phyloP scores from a whole-genome alignment of 176 grass and related monocot species.

The Urochloa ruziziensis region DNA sequence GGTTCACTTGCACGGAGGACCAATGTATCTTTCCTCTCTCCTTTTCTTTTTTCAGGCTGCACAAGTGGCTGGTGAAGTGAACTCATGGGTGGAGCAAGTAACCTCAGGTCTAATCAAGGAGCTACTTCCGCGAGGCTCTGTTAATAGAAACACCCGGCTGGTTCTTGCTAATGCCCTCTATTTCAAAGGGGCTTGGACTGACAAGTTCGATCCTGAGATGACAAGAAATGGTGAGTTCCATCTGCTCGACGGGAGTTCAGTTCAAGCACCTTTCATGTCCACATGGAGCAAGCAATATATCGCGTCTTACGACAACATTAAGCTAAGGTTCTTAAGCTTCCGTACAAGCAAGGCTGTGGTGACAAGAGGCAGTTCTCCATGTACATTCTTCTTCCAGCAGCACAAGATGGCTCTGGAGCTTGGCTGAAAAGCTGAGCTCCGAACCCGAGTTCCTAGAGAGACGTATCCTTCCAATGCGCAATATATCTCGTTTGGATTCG shows the following conservation, averaged over 20 bases:
- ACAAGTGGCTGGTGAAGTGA: constrained; percentile 53
- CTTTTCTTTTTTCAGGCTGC: constrained; percentile 40
- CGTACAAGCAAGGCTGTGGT: constrained; percentile 58
- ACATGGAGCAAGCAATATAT: constrained; percentile 46
- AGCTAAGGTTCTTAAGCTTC: constrained; percentile 69
- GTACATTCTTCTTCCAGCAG: constrained; percentile 70
- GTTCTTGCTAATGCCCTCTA: constrained; percentile 74
- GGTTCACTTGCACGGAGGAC: too few relatives aligned
- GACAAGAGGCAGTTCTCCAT: constrained; percentile 81
- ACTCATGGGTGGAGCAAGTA: constrained; percentile 60
- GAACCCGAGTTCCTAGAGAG: constrained; percentile 53
- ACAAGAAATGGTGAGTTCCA: constrained; percentile 50
- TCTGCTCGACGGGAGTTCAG: constrained; percentile 53
- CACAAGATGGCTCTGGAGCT: constrained; percentile 55
- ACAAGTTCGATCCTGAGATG: constrained; percentile 59
- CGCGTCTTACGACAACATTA: constrained; percentile 40
- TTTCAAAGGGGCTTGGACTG: constrained; percentile 70
- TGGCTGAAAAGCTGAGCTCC: constrained; percentile 50
- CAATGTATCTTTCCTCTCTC: neutral
- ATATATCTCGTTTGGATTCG: constrained; percentile 69
- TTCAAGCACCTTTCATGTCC: constrained; percentile 70
- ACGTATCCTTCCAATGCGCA: constrained; percentile 39
- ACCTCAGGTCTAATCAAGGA: constrained; percentile 68
- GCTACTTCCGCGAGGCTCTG: constrained; percentile 48
- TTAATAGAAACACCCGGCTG: constrained; percentile 43